Conservation (phyloP, 805 yeast species). For the Kazachstania bromeliacearum region DNA sequence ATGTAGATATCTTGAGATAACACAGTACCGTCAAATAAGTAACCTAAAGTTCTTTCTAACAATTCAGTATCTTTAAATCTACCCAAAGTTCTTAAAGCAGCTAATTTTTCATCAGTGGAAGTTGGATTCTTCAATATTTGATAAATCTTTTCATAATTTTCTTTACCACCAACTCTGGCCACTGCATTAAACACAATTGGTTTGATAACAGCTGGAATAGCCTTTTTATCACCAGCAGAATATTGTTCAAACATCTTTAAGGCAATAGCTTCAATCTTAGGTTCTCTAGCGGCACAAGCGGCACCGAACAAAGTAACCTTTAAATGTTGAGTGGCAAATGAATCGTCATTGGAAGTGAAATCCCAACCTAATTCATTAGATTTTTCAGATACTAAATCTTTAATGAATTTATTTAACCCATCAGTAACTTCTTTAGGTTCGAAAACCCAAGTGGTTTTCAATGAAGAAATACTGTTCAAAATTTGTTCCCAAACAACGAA, state of each 20-base stretch:
- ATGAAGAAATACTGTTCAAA: constrained; percentile 36
- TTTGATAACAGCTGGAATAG: constrained; percentile 67
- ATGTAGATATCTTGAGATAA: constrained; percentile 66
- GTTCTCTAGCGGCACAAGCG: constrained; percentile 46
- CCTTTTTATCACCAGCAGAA: constrained; percentile 51
- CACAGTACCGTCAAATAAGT: constrained; percentile 47
- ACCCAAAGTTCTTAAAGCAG: constrained; percentile 64
- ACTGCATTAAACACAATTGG: constrained; percentile 52
- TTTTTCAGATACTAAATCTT: constrained; percentile 46
- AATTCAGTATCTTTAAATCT: constrained; percentile 42
- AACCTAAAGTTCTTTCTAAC: constrained; percentile 45
- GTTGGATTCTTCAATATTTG: constrained; percentile 49
- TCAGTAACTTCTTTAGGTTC: constrained; percentile 38
- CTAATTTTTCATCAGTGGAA: constrained; percentile 54
- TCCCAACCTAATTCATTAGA: constrained; percentile 54
- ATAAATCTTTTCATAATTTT: constrained; percentile 53
- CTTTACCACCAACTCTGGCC: constrained; percentile 51
- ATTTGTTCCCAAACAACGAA: constrained; percentile 63
- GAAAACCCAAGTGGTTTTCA: constrained; percentile 47
- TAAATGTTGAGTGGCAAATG: constrained; percentile 54
- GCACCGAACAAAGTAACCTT: constrained; percentile 52
- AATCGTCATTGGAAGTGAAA: constrained; percentile 42
- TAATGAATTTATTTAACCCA: constrained; percentile 42
- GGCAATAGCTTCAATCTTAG: constrained; percentile 39
- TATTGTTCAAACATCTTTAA: constrained; percentile 42